Evolutionary conservation across 2,329 filamentous ascomycete genomes (phyloP).

Genomic region (Neopestalotiopsis sp.): DNA sequence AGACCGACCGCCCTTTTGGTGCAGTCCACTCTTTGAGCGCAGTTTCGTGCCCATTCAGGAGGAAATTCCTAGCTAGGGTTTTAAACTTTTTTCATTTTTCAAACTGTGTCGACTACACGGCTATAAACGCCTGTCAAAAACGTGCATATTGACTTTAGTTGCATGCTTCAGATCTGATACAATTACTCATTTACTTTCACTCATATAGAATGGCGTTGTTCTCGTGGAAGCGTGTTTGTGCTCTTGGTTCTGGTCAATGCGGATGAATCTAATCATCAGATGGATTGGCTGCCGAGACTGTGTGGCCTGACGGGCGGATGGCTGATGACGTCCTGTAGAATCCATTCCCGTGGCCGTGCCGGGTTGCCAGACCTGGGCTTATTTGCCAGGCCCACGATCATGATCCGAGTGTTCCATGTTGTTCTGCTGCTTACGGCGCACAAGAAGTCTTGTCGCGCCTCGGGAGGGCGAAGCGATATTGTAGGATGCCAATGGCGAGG

Average conservation of each 20-base stretch:
- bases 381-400: not conserved
- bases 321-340: slow-evolving; percentile 10
- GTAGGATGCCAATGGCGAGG: not conserved
- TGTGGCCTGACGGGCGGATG: not conserved
- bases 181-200: not conserved
- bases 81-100: no score
- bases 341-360: not conserved
- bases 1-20: no score
- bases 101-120: no score
- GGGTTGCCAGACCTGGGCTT: not conserved
- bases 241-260: not conserved
- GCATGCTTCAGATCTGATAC: slow-evolving; percentile 4
- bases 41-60: no score
- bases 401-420: not conserved
- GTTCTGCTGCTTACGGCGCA: slow-evolving; percentile 2
- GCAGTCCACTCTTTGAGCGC: no score
- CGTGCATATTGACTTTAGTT: not conserved
- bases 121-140: not conserved
- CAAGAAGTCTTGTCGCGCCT: not conserved
- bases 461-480: slow-evolving; percentile 7
- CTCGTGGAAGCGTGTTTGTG: not conserved
- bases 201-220: not conserved
- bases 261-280: not conserved
- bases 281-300: not conserved
- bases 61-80: no score